phyloP scores from a whole-genome alignment of 805 yeast species.

The Huiozyma naganishii region DNA sequence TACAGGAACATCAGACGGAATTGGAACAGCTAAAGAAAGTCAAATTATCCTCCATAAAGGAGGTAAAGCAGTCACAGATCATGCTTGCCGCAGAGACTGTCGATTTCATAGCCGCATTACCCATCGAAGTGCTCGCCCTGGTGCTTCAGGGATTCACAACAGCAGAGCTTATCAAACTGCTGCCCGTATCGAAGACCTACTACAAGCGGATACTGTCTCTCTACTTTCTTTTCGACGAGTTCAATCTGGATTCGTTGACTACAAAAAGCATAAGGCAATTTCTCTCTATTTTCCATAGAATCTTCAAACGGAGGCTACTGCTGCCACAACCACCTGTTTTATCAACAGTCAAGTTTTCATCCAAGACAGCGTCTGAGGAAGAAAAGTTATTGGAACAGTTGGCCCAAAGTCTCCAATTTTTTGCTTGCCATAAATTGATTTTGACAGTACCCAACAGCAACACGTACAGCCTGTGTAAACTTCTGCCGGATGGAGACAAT shows the following conservation, averaged over 20 bases:
- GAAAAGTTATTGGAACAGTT: conserved; percentile 9
- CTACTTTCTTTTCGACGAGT: conserved; percentile 13
- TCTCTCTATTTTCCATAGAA: conserved; percentile 8
- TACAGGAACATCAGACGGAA: conserved; percentile 8
- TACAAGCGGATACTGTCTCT: conserved; percentile 8
- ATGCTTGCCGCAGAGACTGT: neutral
- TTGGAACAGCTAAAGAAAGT: neutral
- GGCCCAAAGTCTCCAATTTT: conserved; percentile 7
- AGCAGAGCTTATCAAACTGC: conserved; percentile 12
- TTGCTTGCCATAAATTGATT: conserved; percentile 8
- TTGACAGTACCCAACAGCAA: conserved; percentile 15
- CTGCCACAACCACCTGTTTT: conserved; percentile 1
- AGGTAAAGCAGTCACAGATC: neutral
- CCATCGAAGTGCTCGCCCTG: conserved; percentile 17
- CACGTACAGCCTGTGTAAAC: conserved; percentile 10
- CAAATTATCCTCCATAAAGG: neutral
- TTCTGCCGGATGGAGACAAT: conserved; percentile 3
- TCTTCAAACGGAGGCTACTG: neutral
- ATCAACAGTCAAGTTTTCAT: conserved; percentile 11
- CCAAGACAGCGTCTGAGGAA: conserved; percentile 18
- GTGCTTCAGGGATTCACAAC: conserved; percentile 13
- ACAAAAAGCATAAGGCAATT: conserved; percentile 11
- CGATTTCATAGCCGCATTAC: conserved; percentile 16
- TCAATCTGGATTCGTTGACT: conserved; percentile 10
- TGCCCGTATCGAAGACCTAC: conserved; percentile 18